Evolutionary conservation across 2,329 filamentous ascomycete species (phyloP), one percentile per base, ranked within the genome.

Genomic region (Claviceps arundinis): DNA sequence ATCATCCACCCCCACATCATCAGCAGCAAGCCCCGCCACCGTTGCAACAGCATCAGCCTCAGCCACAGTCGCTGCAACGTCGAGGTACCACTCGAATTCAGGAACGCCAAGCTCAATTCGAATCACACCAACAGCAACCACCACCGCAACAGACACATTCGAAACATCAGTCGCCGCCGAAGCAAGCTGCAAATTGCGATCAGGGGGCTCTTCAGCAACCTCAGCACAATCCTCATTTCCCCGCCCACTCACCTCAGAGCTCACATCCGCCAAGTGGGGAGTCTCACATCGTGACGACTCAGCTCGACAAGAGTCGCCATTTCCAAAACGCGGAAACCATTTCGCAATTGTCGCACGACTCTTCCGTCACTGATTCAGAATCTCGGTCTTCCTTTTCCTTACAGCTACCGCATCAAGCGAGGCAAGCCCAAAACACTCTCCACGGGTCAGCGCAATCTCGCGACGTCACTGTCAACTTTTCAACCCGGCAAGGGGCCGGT

Each of bases 321-420:
- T 63, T 63, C 50, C 67, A 64, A 52, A 82, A 80, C 60, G 67
- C 77, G 30, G 80, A 84, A 63, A 81, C 79, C 5, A 65, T 80
- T 40, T 83, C 80, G 6, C 79, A 82, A 64, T 63, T 80, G 58
- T 84, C 81, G 61, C 73, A 77, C 70, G 81, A 84, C 54, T 82
- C 79, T 37, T 75, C 74, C 38, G 63, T 73, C 17, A 68, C 70
- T 43, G 78, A 81, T 56, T 68, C 69, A 41, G 76, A 78, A 54
- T 64, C 65, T 55, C 61, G 60, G 48, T 65, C 69, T 55, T 62
- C 65, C 56, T 69, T 68, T 57, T 59, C 69, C 50, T 71, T 75
- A 37, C 70, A 74, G 34, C 69, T 71, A 50, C 62, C 66, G 47
- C 72, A 73, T 56, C 63, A 65, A n/a, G 70, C 72, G 47, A 72